Conservation (phyloP, 768 basidiomycete species). For the Boletus rubescentipes region DNA sequence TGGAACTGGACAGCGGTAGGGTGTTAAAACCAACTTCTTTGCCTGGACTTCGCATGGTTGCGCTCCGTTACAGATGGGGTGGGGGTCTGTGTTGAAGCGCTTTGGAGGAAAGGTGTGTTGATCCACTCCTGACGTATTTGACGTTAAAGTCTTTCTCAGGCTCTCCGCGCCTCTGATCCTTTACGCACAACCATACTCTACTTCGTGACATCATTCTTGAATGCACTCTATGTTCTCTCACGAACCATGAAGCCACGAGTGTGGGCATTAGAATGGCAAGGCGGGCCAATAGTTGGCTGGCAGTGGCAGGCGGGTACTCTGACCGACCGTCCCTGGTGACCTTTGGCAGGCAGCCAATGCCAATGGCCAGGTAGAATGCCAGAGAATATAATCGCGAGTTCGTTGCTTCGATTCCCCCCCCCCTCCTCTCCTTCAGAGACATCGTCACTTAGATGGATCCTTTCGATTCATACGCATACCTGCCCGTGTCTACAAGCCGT, state of each 20-base stretch:
- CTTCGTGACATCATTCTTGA: not conserved
- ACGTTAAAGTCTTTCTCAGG: not conserved
- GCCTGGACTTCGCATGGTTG: not conserved
- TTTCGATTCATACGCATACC: not conserved
- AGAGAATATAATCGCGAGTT: not conserved
- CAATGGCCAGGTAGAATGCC: not conserved
- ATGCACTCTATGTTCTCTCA: constrained; percentile 5
- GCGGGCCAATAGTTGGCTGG: constrained; percentile 6
- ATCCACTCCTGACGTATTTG: not conserved
- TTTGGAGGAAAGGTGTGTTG: constrained; percentile 2
- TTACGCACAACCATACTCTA: not conserved
- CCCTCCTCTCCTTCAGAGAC: not conserved
- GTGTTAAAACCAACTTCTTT: not conserved
- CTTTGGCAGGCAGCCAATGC: constrained; percentile 12
- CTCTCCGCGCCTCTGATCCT: no score
- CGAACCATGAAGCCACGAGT: not conserved
- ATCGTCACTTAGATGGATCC: not conserved
- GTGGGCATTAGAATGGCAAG: not conserved
- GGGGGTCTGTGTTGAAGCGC: not conserved
- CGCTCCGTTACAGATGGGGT: not conserved
- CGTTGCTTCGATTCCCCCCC: not conserved
- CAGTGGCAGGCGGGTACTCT: not conserved
- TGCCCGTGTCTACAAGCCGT: accelerated
- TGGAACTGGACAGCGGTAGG: not conserved
- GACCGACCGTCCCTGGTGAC: not conserved